A percentile compares a stretch with the other conserved stretches of the same genome.
phyloP scores from a whole-genome alignment of 2,329 filamentous ascomycete genomes.

The Pseudogymnoascus sp. region DNA sequence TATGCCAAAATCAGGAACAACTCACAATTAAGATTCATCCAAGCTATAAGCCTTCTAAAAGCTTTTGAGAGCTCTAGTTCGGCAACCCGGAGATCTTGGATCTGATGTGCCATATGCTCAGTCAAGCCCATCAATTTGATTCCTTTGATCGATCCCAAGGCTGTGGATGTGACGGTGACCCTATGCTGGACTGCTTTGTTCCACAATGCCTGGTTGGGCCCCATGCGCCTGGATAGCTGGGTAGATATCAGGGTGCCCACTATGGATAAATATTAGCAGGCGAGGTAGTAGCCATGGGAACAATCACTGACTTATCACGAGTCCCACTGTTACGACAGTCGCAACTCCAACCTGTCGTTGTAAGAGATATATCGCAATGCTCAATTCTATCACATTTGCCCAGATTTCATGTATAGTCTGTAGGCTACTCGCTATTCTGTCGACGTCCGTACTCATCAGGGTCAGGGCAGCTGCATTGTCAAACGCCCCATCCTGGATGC shows the following conservation, averaged over 20 bases:
- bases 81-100: not conserved
- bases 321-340: not conserved
- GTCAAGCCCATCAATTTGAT: constrained; percentile 35
- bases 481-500: constrained; percentile 22
- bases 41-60: not conserved
- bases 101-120: constrained; percentile 11
- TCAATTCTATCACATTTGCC: constrained; percentile 32
- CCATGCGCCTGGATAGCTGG: constrained; percentile 4
- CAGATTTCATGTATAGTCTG: constrained; percentile 31
- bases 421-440: constrained; percentile 25
- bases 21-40: not conserved
- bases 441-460: constrained; percentile 36
- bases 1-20: not conserved
- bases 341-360: constrained; percentile 28
- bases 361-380: constrained; percentile 31
- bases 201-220: constrained; percentile 23
- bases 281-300: not conserved
- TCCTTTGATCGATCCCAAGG: constrained; percentile 32
- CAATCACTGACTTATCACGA: not conserved
- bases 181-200: constrained; percentile 31
- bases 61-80: constrained; percentile 8
- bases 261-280: not conserved
- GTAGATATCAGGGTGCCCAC: not conserved
- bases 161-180: constrained; percentile 30
- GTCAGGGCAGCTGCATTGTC: constrained; percentile 33